Conservation (phyloP, 2,329 filamentous ascomycete genomes). For the Dactylella cylindrospora region DNA sequence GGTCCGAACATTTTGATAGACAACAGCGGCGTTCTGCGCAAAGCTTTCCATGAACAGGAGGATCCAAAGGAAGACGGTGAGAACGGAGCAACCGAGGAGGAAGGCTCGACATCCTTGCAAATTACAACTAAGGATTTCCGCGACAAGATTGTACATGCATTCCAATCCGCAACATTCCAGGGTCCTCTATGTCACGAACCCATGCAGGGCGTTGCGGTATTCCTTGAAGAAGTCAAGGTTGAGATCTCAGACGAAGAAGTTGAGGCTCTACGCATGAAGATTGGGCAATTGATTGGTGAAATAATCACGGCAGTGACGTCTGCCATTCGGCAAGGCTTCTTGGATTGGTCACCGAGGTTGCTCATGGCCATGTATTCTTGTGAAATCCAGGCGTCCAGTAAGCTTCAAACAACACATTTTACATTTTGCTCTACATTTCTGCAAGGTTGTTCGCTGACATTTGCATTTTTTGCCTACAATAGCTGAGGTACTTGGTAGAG, state of each 20-base stretch:
- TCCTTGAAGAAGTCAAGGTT: slow-evolving; percentile 76
- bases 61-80: slow-evolving; percentile 46
- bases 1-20: slow-evolving; percentile 92
- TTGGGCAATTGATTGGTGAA: slow-evolving; percentile 85
- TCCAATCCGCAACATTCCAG: slow-evolving; percentile 86
- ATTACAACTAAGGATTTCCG: slow-evolving; percentile 66
- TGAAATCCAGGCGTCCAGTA: slow-evolving; percentile 92
- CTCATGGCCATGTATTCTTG: slow-evolving; percentile 97
- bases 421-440: slow-evolving; percentile 23
- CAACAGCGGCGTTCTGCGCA: slow-evolving; percentile 54
- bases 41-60: slow-evolving; percentile 59
- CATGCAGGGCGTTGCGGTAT: slow-evolving; percentile 86
- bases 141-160: slow-evolving; percentile 89
- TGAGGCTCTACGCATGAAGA: slow-evolving; percentile 61
- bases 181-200: slow-evolving; percentile 91
- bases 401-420: slow-evolving; percentile 49
- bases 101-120: slow-evolving; percentile 50
- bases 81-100: slow-evolving; percentile 46
- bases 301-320: slow-evolving; percentile 86
- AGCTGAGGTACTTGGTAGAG: slow-evolving; percentile 89
- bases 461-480: slow-evolving; percentile 38
- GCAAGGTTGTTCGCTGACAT: slow-evolving; percentile 21
- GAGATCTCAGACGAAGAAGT: slow-evolving; percentile 59
- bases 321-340: slow-evolving; percentile 78
- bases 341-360: slow-evolving; percentile 94